phyloP scores from a whole-genome alignment of 805 yeast species.

The Brettanomyces nanus region DNA sequence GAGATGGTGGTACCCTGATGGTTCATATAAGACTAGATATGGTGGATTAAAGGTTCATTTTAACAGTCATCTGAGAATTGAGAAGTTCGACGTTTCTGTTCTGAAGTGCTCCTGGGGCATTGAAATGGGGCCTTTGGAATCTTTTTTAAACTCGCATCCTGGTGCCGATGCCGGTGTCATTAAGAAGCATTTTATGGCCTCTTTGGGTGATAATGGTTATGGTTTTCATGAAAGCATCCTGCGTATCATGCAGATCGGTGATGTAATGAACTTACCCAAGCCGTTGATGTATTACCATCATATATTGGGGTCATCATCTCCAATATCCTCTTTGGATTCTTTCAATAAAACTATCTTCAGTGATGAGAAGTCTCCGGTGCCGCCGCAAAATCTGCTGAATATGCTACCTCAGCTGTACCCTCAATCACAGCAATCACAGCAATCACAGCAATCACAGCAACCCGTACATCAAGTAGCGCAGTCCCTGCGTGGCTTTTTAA shows the following conservation, averaged over 20 bases:
- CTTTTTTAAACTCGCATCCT: constrained; percentile 17
- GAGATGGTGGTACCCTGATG: constrained; percentile 54
- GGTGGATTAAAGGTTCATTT: constrained; percentile 58
- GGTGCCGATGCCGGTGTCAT: background rate
- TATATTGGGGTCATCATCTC: constrained; percentile 39
- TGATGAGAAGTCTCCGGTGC: constrained; percentile 12
- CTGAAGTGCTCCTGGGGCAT: constrained; percentile 37
- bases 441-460: background rate
- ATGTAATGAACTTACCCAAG: constrained; percentile 65
- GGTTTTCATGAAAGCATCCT: constrained; percentile 62
- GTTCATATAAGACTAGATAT: constrained; percentile 54
- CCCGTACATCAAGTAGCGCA: background rate
- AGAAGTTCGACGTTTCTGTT: constrained; percentile 59
- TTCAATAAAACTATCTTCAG: constrained; percentile 25
- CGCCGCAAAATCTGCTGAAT: no score
- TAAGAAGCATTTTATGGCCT: constrained; percentile 23
- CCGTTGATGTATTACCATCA: constrained; percentile 45
- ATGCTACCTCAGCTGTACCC: constrained; percentile 24
- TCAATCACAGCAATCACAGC: background rate
- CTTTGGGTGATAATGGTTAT: constrained; percentile 40
- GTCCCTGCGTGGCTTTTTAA: no score
- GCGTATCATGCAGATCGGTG: constrained; percentile 67
- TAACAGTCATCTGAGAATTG: constrained; percentile 56
- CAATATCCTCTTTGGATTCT: constrained; percentile 47
- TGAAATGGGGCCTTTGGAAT: constrained; percentile 39